phyloP scores from a whole-genome alignment of 2,329 filamentous ascomycete genomes.

The Cercospora beticola region DNA sequence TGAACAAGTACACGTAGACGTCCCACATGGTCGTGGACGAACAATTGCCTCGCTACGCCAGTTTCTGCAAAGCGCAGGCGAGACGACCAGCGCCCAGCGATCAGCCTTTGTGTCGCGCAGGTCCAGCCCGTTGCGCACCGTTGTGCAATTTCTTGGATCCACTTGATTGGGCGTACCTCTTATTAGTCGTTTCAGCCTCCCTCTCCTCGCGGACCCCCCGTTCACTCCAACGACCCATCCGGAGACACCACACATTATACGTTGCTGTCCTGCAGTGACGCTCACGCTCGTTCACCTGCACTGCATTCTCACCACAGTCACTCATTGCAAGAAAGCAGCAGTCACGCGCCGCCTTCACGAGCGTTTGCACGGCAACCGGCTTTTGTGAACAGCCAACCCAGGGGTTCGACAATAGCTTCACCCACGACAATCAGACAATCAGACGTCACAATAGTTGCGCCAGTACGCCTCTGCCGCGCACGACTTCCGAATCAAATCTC shows the following conservation, averaged over 20 bases:
- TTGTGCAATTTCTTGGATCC: not conserved
- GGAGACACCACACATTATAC: constrained; percentile 3
- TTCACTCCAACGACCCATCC: not conserved
- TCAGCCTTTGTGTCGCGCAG: constrained; percentile 4
- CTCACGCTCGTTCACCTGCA: constrained; percentile 8
- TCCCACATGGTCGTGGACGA: constrained; percentile 1
- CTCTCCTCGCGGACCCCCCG: constrained; percentile 9
- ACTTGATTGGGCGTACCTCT: constrained; percentile 7
- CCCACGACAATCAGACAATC: constrained; percentile 4
- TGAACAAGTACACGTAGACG: not conserved
- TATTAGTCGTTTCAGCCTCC: constrained; percentile 11
- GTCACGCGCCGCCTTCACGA: constrained; percentile 1
- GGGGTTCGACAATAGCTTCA: constrained; percentile 4
- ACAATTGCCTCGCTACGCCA: not conserved
- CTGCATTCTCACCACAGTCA: constrained; percentile 14
- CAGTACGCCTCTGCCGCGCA: not conserved
- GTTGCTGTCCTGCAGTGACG: constrained; percentile 9
- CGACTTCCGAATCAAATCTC: not conserved
- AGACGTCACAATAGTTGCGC: constrained; percentile 7
- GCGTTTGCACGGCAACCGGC: not conserved
- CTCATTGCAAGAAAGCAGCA: constrained; percentile 1
- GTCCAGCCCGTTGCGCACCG: not conserved
- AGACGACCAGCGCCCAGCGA: not conserved
- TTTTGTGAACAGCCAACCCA: not conserved
- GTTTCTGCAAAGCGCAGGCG: not conserved